A percentile compares a stretch with the other conserved stretches of the same genome.
These are phyloP conservation scores for Favolaschia claudopus DNA, from an alignment of 768 basidiomycete species.

Conservation along the genomic window DNA sequence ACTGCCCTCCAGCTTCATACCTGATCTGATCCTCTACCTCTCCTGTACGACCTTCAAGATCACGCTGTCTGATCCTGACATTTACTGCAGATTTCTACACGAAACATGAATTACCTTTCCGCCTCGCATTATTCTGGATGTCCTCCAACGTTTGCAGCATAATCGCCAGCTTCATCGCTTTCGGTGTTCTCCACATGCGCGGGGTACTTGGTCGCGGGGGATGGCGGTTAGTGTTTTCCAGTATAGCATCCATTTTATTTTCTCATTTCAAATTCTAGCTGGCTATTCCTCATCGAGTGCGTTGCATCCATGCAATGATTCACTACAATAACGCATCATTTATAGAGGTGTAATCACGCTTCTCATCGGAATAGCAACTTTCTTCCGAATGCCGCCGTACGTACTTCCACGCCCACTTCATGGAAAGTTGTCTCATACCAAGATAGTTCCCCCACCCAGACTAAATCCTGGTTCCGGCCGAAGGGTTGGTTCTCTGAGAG, in stretches of 20 bases:
- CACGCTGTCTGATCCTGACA: neutral
- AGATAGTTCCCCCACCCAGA: conserved; percentile 58
- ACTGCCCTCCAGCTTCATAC: conserved; percentile 59
- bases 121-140: conserved; percentile 64
- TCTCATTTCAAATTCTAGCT: conserved; percentile 35
- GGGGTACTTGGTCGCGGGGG: conserved; percentile 60
- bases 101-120: conserved; percentile 63
- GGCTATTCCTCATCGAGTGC: conserved; percentile 66
- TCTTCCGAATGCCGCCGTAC: conserved; percentile 63
- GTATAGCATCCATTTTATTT: neutral
- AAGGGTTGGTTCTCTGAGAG: conserved; percentile 71
- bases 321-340: neutral
- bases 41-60: conserved; percentile 49
- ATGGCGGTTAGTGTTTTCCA: conserved; percentile 51
- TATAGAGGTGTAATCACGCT: conserved; percentile 56
- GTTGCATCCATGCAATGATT: neutral
- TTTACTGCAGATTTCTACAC: conserved; percentile 59
- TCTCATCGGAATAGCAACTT: conserved; percentile 58
- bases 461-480: conserved; percentile 62
- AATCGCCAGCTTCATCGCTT: conserved; percentile 62
- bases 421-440: neutral
- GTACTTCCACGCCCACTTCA: neutral
- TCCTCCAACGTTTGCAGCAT: conserved; percentile 55
- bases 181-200: conserved; percentile 66
- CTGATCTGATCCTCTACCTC: conserved; percentile 67